A percentile compares a stretch with the other conserved stretches of the same genome.
phyloP scores from a whole-genome alignment of 1,139 yeast species.

The Blastobotrys raffinosifermentans region DNA sequence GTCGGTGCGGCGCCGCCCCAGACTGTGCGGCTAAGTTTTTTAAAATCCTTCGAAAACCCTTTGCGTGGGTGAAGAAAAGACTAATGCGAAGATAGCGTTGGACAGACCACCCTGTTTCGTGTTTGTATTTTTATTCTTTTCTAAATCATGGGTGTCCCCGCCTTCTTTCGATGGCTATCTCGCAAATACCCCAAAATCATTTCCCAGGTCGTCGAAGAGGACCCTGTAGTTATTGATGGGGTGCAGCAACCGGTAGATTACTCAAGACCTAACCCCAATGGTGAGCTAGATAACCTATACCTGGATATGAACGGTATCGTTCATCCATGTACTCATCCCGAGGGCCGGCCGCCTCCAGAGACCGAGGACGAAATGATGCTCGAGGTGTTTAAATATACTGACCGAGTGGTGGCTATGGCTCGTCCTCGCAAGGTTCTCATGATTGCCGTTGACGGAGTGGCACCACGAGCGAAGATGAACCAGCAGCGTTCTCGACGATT shows the following conservation, averaged over 20 bases:
- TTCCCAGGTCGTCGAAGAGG: conserved; percentile 81
- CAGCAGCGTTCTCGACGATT: conserved; percentile 96
- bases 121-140: no score
- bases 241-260: conserved; percentile 60
- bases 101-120: no score
- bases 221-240: conserved; percentile 49
- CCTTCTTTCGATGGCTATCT: conserved; percentile 94
- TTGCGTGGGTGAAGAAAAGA: no score
- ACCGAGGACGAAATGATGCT: conserved; percentile 94
- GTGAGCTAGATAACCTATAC: conserved; percentile 86
- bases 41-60: no score
- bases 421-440: conserved; percentile 83
- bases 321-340: conserved; percentile 97
- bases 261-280: conserved; percentile 82
- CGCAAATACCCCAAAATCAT: conserved; percentile 90
- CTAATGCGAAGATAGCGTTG: no score
- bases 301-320: conserved; percentile 97
- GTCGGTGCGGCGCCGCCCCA: no score
- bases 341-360: conserved; percentile 86
- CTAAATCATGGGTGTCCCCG: conserved; percentile 86
- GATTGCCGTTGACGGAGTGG: conserved; percentile 98
- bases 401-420: conserved; percentile 85
- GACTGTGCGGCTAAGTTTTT: no score
- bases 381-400: conserved; percentile 84
- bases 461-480: conserved; percentile 98